Evolutionary conservation across 345 rosid genomes (phyloP).

Genomic region (Murraya paniculata): DNA sequence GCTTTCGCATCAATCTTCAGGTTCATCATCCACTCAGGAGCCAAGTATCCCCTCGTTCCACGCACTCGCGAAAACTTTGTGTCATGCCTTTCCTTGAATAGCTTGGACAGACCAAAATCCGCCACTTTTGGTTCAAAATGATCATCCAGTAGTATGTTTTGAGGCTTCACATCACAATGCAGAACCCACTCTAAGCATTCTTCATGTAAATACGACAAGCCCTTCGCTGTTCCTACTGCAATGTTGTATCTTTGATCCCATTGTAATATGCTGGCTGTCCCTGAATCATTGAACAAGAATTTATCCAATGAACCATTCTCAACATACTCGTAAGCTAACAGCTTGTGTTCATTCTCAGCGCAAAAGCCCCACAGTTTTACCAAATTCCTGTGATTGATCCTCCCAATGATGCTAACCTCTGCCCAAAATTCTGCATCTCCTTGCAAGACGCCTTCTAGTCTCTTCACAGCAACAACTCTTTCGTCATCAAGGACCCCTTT

Average conservation of each 20-base stretch:
- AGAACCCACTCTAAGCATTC: slow-evolving; percentile 34
- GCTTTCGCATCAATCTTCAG: slow-evolving; percentile 26
- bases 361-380: slow-evolving; percentile 33
- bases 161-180: slow-evolving; percentile 27
- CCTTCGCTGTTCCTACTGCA: slow-evolving; percentile 29
- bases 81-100: slow-evolving; percentile 12
- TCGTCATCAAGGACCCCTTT: slow-evolving; percentile 17
- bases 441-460: slow-evolving; percentile 26
- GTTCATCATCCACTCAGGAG: slow-evolving; percentile 30
- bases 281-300: slow-evolving; percentile 14
- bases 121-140: slow-evolving; percentile 16
- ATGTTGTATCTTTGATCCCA: slow-evolving; percentile 28
- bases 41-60: slow-evolving; percentile 25
- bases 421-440: slow-evolving; percentile 33
- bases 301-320: slow-evolving; percentile 28
- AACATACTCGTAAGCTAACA: slow-evolving; percentile 26
- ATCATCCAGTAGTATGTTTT: slow-evolving; percentile 22
- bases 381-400: slow-evolving; percentile 29
- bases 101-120: slow-evolving; percentile 26
- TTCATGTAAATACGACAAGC: slow-evolving; percentile 31
- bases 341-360: slow-evolving; percentile 25
- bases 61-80: slow-evolving; percentile 8
- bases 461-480: slow-evolving; percentile 28
- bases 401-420: slow-evolving; percentile 35
- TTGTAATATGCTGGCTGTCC: slow-evolving; percentile 1